phyloP scores from a whole-genome alignment of 768 basidiomycete species.

The Harrya chromipes region DNA sequence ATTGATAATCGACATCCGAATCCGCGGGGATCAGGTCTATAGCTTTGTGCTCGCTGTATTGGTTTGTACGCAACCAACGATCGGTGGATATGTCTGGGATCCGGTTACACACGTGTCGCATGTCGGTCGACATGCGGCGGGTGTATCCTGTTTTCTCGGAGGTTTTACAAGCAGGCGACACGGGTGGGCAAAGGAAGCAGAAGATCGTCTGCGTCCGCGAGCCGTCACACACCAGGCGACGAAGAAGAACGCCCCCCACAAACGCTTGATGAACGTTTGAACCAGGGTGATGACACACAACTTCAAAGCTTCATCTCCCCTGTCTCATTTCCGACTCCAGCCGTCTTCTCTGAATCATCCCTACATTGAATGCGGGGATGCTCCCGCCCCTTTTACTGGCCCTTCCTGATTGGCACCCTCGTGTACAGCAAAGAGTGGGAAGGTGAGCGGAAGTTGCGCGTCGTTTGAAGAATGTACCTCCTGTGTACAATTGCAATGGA shows the following conservation, averaged over 20 bases:
- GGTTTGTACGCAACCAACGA: background rate
- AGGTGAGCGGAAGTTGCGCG: background rate
- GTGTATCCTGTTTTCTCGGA: too few relatives aligned
- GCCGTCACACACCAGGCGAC: background rate
- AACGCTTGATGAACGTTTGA: background rate
- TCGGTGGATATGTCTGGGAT: background rate
- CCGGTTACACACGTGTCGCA: constrained; percentile 6
- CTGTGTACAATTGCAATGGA: background rate
- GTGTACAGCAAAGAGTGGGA: background rate
- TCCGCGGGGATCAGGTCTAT: constrained; percentile 11
- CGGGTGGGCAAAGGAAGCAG: background rate
- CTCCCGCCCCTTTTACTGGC: background rate
- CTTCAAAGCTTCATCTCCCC: too few relatives aligned
- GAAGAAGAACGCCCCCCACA: background rate
- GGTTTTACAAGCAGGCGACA: background rate
- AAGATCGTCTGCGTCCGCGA: background rate
- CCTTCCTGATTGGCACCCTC: constrained; percentile 10
- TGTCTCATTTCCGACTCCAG: background rate
- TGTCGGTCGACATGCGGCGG: background rate
- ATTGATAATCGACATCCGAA: constrained; percentile 5
- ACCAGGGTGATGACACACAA: background rate
- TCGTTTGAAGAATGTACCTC: background rate
- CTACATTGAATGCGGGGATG: background rate
- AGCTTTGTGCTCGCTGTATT: background rate
- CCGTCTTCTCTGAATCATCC: background rate